Percentiles rank a stretch among this genome's conserved stretches.
Evolutionary conservation across 2,329 filamentous ascomycete species (phyloP).

Genomic region (Venturia nashicola): DNA sequence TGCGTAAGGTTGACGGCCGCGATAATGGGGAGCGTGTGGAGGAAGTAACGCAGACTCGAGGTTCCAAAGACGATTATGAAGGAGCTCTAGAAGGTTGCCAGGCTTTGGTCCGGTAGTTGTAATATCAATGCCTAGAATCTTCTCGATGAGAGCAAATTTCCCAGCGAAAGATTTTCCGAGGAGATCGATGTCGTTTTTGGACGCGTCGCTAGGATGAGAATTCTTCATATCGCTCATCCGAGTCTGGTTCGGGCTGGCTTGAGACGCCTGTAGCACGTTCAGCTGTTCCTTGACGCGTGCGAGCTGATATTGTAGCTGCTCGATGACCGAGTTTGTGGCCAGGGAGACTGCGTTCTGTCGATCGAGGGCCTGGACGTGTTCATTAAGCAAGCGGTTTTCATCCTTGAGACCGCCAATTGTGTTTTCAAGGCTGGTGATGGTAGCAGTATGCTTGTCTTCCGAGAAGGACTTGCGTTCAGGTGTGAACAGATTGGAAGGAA

Average conservation of each 20-base stretch:
- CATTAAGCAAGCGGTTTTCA: background rate
- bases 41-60: background rate
- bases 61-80: conserved; percentile 2
- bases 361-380: background rate
- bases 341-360: background rate
- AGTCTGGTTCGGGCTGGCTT: background rate
- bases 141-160: conserved; percentile 5
- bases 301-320: background rate
- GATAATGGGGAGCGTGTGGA: background rate
- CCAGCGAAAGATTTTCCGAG: background rate
- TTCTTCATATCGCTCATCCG: background rate
- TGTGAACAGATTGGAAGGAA: background rate
- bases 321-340: background rate
- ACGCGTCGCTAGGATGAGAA: background rate
- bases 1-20: background rate
- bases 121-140: background rate
- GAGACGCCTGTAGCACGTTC: background rate
- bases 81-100: background rate
- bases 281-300: background rate
- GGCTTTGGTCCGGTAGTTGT: conserved; percentile 7
- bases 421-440: background rate
- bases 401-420: background rate
- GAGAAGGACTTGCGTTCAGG: background rate
- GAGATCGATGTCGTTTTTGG: background rate
- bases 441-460: background rate